Base-by-base conservation (phyloP, 306 rosid genomes). In the Biancaea sappan region DNA sequence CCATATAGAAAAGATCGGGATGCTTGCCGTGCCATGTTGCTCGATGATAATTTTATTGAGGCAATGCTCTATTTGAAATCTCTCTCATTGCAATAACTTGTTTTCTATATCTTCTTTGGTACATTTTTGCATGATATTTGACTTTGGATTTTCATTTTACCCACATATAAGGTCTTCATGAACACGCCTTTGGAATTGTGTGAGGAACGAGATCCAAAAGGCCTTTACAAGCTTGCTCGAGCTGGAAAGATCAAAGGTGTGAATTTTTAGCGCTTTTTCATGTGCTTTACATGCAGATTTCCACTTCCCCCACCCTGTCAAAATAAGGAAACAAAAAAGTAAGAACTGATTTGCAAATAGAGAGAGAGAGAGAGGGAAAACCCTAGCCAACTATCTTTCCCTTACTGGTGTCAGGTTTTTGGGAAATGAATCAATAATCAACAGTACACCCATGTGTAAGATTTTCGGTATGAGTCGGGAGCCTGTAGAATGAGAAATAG, bases 141-240 rank as follows among this genome's bases (percentile, higher is more conserved):
- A 76, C 59, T 13, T 66, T 71, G 67, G 73, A 62, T 46, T 32
- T 51, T 21, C 9, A 57, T 47, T 37, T 26, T 54, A 10, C 52
- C 40, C 61, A 10, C 63, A 52, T 61, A 53, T 50, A 71, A 92
- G 97, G 90, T 92, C 61, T 92, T 78, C 91, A 88, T 92, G 97
- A 85, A 89, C 86, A 83, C 88, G 91, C 93, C 97, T 74, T 75
- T 92, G 12, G 82, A 84, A 41, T 74, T 92, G 79, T 92, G 97
- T 14, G 97, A 92, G 85, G 69, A 82, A 59, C 84, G 97, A 65
- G 97, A 92, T 79, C 85, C 93, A 61, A 92, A 92, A 74, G 97
- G 97, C 73, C 97, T 92, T 77, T 92, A 92, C 74, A 89, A 92
- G 86, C 96, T 92, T 75, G 97, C 97, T 65, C 97, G 97, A 34